Evolutionary conservation across 108 stramenopile species (phyloP).

Genomic region (Fragilaria crotonensis): DNA sequence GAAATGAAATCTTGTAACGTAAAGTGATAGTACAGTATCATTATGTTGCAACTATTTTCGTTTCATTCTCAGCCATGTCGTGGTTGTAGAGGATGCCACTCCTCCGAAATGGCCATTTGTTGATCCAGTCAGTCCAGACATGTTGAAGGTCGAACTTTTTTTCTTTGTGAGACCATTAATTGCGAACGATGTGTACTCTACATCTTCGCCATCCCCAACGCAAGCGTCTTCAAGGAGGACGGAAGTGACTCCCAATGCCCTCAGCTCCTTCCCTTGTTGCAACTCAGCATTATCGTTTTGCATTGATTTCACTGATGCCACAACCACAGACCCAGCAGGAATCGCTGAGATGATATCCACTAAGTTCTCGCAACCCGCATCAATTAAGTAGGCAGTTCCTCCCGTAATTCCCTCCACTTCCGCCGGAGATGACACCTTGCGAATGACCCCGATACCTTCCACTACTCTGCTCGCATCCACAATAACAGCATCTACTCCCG

Average conservation of each 20-base stretch:
- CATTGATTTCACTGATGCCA: constrained; percentile 44
- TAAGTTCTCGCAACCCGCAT: constrained; percentile 3
- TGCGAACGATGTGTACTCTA: constrained; percentile 43
- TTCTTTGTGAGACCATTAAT: constrained; percentile 54
- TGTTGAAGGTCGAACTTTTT: constrained; percentile 43
- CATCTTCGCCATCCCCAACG: constrained; percentile 53
- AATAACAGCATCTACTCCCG: constrained; percentile 31
- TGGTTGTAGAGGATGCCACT: constrained; percentile 5
- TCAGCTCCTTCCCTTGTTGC: constrained; percentile 16
- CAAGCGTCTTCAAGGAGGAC: constrained; percentile 30
- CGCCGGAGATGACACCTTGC: constrained; percentile 24
- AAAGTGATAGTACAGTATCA: neutral
- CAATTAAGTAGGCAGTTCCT: constrained; percentile 19
- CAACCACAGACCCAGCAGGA: constrained; percentile 21
- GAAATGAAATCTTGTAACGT: constrained; percentile 23
- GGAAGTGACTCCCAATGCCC: constrained; percentile 24
- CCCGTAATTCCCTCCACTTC: constrained; percentile 12
- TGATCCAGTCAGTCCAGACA: constrained; percentile 62
- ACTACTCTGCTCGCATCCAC: neutral
- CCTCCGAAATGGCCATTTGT: constrained; percentile 70
- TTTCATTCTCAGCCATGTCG: constrained; percentile 3
- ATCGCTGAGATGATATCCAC: constrained; percentile 14
- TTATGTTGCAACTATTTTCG: constrained; percentile 1
- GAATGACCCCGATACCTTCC: constrained; percentile 34
- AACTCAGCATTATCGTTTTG: constrained; percentile 18